Conservation (phyloP, 495 filamentous ascomycete genomes). For the Venustampulla echinocandica region DNA sequence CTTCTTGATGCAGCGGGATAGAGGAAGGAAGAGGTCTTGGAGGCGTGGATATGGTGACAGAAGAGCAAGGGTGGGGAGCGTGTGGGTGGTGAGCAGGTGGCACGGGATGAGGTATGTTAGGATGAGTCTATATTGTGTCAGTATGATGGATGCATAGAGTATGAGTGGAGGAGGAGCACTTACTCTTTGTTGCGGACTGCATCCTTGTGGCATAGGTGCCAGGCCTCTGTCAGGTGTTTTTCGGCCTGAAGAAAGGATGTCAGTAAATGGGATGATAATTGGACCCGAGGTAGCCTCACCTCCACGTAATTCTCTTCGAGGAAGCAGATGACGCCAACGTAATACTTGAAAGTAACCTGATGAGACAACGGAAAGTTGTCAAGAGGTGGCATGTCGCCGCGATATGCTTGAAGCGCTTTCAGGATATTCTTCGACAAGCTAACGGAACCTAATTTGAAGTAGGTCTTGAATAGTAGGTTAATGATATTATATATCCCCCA, state of each 20-base stretch:
- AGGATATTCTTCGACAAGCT: conserved; percentile 86
- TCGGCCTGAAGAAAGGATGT: conserved; percentile 53
- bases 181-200: conserved; percentile 72
- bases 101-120: conserved; percentile 94
- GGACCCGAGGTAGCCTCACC: conserved; percentile 34
- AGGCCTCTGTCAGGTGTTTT: conserved; percentile 67
- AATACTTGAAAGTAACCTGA: conserved; percentile 94
- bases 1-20: conserved; percentile 65
- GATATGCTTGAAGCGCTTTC: conserved; percentile 62
- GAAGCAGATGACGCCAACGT: conserved; percentile 80
- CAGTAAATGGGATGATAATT: conserved; percentile 4
- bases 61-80: conserved; percentile 61
- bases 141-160: conserved; percentile 1
- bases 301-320: conserved; percentile 83
- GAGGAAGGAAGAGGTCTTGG: conserved; percentile 64
- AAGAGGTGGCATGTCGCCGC: conserved; percentile 66
- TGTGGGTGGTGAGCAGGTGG: conserved; percentile 78
- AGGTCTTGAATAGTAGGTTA: conserved; percentile 93
- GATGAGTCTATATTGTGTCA: conserved; percentile 54
- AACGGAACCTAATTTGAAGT: conserved; percentile 89
- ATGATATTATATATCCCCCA: conserved; percentile 93
- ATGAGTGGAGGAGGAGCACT: conserved; percentile 21
- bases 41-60: conserved; percentile 71
- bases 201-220: conserved; percentile 61
- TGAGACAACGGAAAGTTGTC: conserved; percentile 75